Conservation (phyloP, 2,329 filamentous ascomycete genomes). For the Cytospora piceae region DNA sequence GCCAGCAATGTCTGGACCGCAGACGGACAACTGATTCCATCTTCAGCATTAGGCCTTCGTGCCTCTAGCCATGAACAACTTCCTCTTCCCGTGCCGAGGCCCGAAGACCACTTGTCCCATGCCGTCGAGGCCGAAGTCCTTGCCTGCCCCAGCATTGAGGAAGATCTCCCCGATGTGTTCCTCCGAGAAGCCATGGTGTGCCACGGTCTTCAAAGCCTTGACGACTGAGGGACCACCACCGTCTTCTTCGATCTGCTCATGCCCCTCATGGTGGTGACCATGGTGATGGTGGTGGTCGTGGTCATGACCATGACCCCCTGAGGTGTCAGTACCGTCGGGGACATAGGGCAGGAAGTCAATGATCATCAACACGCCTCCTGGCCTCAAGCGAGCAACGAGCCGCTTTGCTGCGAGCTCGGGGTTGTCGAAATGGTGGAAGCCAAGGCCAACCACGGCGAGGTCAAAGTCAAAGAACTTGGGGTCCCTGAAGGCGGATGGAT, state of each 20-base stretch:
- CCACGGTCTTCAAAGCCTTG: slow-evolving; percentile 55
- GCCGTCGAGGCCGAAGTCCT: slow-evolving; percentile 60
- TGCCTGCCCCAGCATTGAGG: slow-evolving; percentile 60
- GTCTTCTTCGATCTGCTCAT: background rate
- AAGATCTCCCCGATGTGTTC: slow-evolving; percentile 64
- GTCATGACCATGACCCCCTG: slow-evolving; percentile 7
- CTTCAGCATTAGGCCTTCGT: slow-evolving; percentile 41
- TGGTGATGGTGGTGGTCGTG: background rate
- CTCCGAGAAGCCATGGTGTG: slow-evolving; percentile 68
- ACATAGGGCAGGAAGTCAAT: slow-evolving; percentile 67
- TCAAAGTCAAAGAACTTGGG: slow-evolving; percentile 72
- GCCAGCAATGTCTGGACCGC: too few species aligned
- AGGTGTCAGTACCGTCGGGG: slow-evolving; percentile 28
- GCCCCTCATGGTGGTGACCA: background rate
- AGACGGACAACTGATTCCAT: too few species aligned
- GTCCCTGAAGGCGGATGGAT: slow-evolving; percentile 59
- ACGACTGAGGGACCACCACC: slow-evolving; percentile 1
- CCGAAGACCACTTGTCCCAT: slow-evolving; percentile 39
- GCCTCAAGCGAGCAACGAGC: slow-evolving; percentile 64
- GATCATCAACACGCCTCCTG: slow-evolving; percentile 69
- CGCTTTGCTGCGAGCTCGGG: slow-evolving; percentile 61
- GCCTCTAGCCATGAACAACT: slow-evolving; percentile 56
- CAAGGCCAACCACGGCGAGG: slow-evolving; percentile 58
- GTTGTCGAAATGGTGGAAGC: slow-evolving; percentile 71
- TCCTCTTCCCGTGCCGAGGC: slow-evolving; percentile 41